Base-by-base conservation (phyloP, 768 basidiomycete species). In the Lactarius quietus region DNA sequence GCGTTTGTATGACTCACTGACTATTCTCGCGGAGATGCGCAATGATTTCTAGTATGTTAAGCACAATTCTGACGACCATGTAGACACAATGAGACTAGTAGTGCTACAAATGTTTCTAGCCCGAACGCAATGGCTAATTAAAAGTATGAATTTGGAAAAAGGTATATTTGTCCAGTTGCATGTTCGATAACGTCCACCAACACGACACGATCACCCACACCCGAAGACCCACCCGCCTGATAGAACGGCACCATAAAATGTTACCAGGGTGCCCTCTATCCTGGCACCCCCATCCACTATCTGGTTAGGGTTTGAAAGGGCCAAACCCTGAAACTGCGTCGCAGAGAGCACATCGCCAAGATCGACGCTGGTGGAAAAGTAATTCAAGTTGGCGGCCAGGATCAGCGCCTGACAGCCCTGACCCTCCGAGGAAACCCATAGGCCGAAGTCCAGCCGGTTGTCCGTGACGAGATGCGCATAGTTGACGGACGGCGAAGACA, bases 321-420 rank as follows among this genome's bases (percentile, higher is more conserved):
- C 26, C 39, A n/a, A 18, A 52, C 3, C 0, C 4, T 29, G 10
- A 29, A 56, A 12, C 26, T 6, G 6, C 10, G 61, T 4, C 15
- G 29, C 6, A 18, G 38, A 12, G 26, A 65, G 18, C 4, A 67
- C 41, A 6, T 58, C 65, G 31, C 23, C 8, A 26, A 67, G 10
- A 26, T 38, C 12, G 28, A 58, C n/a, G 17, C 15, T 38, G 18
- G 17, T 31, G 26, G 61, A 4, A 10, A 43, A 53, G 23, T 65
- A 62, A 48, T 68, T 68, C 63, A 65, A 29, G n/a, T 65, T 68
- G 48, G 55, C n/a, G 18, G 39, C 64, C 20, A 68, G n/a, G 4
- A 62, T 51, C 33, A 68, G 67, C 51, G 28, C 33, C 36, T 8
- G 17, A 5, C 60, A 63, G 48, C n/a, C 29, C 36, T 8, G 17